Base-by-base conservation (phyloP, 2,329 filamentous ascomycete genomes). In the Botrytis fabae region DNA sequence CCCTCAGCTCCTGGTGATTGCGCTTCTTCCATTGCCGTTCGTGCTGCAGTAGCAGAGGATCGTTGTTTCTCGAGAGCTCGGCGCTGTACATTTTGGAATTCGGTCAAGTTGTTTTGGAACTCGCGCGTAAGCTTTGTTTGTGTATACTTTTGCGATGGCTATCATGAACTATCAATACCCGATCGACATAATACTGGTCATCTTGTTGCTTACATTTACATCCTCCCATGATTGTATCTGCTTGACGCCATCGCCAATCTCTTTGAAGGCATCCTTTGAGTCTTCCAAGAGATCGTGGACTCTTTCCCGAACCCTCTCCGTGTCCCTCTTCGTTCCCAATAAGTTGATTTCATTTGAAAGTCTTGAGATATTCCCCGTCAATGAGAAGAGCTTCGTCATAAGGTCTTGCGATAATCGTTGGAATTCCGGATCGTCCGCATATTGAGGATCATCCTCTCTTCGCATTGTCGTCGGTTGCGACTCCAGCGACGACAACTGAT, bases 81-180 rank as follows among this genome's bases (percentile, higher is more conserved):
- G 74, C 94, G 90, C 83, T 98, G 96, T n/a, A 98, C 89, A 72
- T 87, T 87, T 84, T 98, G 95, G 83, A 99, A 99, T 79, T 98
- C 95, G 78, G 91, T 90, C 73, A 98, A 89, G 66, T 93, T 93
- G 51, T 93, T 89, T 81, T 95, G 93, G 85, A 98, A 98, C 82
- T 98, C 95, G 80, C 93, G 93, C 75, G 94, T 95, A 48, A 99
- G 88, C 82, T 98, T 98, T 78, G 95, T 93, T 80, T 98, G 95
- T 35, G 94, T 96, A 85, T 97, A 98, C 83, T 95, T 97, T 85
- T 99, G 96, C 71, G 94, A 93, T 74, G 95, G 93, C 94, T 97
- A 74, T 51, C 61, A 64, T 20, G 9, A 9, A 64, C 14, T 54
- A 60, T 76, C 73, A 75, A 69, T 66, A 65, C 32, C 72, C 73